These are phyloP conservation scores for Ammopiptanthus mongolicus DNA, from an alignment of 306 rosid genomes.

Conservation along the genomic window DNA sequence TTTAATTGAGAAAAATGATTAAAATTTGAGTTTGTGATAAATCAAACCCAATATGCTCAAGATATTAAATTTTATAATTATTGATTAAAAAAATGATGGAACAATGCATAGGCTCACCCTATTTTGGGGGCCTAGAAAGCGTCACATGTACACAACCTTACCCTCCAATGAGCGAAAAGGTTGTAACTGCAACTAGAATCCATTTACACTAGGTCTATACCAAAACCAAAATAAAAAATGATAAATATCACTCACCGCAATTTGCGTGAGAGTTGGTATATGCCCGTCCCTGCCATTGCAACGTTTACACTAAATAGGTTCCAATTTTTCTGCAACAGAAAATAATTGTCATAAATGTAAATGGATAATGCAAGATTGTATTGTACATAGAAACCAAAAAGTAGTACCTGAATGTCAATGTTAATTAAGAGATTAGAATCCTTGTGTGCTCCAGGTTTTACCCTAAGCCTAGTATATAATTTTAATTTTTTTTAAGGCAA, in stretches of 20 bases:
- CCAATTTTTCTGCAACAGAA: conserved; percentile 84
- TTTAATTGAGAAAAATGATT: background rate
- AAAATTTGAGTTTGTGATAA: background rate
- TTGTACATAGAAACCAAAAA: background rate
- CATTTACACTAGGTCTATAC: background rate
- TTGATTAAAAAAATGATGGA: background rate
- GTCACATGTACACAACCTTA: background rate
- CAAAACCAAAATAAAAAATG: background rate
- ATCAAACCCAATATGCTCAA: background rate
- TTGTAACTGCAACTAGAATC: background rate
- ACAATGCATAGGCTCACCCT: background rate
- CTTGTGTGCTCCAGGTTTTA: background rate
- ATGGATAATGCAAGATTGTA: background rate
- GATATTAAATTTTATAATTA: background rate
- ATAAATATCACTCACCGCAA: conserved; percentile 44
- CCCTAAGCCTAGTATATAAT: background rate
- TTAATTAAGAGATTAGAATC: background rate
- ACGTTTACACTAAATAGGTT: conserved; percentile 81
- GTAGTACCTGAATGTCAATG: background rate
- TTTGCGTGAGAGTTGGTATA: conserved; percentile 87
- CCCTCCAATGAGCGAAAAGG: too few species aligned
- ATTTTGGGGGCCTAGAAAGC: background rate
- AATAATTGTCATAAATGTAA: background rate
- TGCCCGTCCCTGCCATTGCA: conserved; percentile 92
- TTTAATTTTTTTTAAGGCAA: background rate